Conservation (phyloP, 495 filamentous ascomycete genomes). For the Venustampulla echinocandica region DNA sequence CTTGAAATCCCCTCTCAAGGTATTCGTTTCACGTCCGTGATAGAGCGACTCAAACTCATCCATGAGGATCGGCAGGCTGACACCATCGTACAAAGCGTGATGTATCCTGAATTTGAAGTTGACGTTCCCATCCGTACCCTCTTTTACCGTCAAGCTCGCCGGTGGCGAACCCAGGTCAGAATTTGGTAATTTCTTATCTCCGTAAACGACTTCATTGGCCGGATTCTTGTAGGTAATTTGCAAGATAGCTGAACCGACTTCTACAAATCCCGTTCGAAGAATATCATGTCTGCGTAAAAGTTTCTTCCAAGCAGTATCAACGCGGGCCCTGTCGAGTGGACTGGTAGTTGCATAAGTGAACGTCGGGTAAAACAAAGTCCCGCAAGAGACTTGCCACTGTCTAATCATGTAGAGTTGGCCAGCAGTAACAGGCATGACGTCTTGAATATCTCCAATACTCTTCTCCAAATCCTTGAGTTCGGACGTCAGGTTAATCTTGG, state of each 20-base stretch:
- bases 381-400: slow-evolving; percentile 45
- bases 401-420: slow-evolving; percentile 54
- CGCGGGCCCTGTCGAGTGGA: slow-evolving; percentile 26
- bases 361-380: slow-evolving; percentile 45
- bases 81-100: slow-evolving; percentile 52
- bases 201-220: slow-evolving; percentile 9
- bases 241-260: slow-evolving; percentile 8
- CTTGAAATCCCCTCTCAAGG: slow-evolving; percentile 5
- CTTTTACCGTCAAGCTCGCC: slow-evolving; percentile 15
- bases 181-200: slow-evolving; percentile 12
- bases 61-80: slow-evolving; percentile 43
- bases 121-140: slow-evolving; percentile 11
- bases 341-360: slow-evolving; percentile 39
- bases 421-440: slow-evolving; percentile 44
- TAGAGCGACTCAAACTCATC: slow-evolving; percentile 34
- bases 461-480: slow-evolving; percentile 20
- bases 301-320: slow-evolving; percentile 43
- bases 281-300: slow-evolving; percentile 41
- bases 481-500: slow-evolving; percentile 21
- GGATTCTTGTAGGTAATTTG: slow-evolving; percentile 31
- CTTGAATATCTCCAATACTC: slow-evolving; percentile 34
- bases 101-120: slow-evolving; percentile 37
- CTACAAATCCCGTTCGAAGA: slow-evolving; percentile 39
- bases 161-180: slow-evolving; percentile 18
- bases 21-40: slow-evolving; percentile 6